Conservation (phyloP, 75 land plant species). For the Pinus taeda region DNA sequence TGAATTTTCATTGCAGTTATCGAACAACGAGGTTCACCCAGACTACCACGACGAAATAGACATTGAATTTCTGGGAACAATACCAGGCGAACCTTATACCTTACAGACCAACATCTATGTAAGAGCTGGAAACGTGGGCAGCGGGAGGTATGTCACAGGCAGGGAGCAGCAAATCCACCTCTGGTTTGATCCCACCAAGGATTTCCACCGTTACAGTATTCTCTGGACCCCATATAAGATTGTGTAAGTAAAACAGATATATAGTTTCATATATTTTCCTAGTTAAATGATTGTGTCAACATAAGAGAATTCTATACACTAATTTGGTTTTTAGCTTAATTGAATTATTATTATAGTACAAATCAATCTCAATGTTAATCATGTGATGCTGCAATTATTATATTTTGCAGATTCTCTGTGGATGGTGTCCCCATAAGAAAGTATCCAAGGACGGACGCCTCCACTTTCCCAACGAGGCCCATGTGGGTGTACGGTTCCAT, state of each 20-base stretch:
- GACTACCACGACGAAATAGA: conserved; percentile 67
- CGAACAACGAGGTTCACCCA: conserved; percentile 22
- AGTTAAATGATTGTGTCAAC: no score
- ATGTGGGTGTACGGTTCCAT: conserved; percentile 81
- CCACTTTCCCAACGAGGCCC: conserved; percentile 58
- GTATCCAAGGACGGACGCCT: conserved; percentile 37
- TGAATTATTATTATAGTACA: no score
- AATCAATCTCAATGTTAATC: no score
- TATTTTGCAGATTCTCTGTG: conserved; percentile 48
- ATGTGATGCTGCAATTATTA: background rate
- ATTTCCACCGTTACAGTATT: conserved; percentile 62
- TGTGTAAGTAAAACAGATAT: conserved; percentile 36
- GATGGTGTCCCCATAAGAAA: conserved; percentile 59
- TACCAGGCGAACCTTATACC: conserved; percentile 41
- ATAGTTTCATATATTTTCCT: no score
- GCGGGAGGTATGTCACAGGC: conserved; percentile 29
- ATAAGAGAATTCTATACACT: no score
- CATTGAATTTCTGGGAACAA: conserved; percentile 61
- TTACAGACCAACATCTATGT: conserved; percentile 64
- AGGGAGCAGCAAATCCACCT: conserved; percentile 51
- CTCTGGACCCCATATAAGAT: conserved; percentile 59
- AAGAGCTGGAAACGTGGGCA: conserved; percentile 4
- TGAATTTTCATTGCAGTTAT: conserved; percentile 12
- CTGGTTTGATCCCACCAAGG: conserved; percentile 68
- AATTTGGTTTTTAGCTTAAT: no score